Evolutionary conservation across 768 basidiomycete genomes (phyloP), one percentile per base, ranked within the genome.

Genomic region (Agaricus bisporus): DNA sequence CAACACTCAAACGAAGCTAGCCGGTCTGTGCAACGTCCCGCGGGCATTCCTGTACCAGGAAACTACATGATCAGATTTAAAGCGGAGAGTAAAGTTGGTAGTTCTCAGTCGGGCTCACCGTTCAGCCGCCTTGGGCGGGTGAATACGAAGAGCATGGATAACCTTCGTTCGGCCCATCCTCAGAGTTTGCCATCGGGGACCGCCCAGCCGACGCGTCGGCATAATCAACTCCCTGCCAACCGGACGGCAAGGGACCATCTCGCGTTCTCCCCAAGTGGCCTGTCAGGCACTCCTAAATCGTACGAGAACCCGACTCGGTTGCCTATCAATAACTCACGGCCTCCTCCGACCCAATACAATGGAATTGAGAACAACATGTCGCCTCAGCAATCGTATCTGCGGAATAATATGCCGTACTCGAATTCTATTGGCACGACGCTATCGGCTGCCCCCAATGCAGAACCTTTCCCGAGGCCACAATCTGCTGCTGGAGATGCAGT

Each of bases 391-490:
- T 41, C 52, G 8, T 54, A 54, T 12, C 59, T 56, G 46, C 39
- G 54, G 17, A 56, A 45, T n/a, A 59, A 56, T 51, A 47, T 59
- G 41, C 50, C 55, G 26, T 59, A 55, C 25, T 36, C 54, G n/a
- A 55, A 50, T 26, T 41, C 57, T 11, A 48, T 20, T 22, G 28
- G 46, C 28, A 41, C 47, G 4, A 39, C 37, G 22, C 29, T 41
- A 29, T 47, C 46, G 39, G 36, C 7, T 25, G 42, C 36, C 28
- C 29, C 52, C 36, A 59, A 39, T 51, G 54, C 51, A 72, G 85
- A 88, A 1, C 81, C 83, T 1, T 79, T 75, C 60, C 75, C 80
- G 17, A 77, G 86, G 36, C 82, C 86, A 1, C 80, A 75, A 46
- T 87, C 86, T 29, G 82, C 85, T 11, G 63, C 75, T n/a, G 46